Percentiles rank a stretch among this genome's conserved stretches.
phyloP scores from a whole-genome alignment of 352 stramenopile genomes.

The Phytophthora pseudosyringae region DNA sequence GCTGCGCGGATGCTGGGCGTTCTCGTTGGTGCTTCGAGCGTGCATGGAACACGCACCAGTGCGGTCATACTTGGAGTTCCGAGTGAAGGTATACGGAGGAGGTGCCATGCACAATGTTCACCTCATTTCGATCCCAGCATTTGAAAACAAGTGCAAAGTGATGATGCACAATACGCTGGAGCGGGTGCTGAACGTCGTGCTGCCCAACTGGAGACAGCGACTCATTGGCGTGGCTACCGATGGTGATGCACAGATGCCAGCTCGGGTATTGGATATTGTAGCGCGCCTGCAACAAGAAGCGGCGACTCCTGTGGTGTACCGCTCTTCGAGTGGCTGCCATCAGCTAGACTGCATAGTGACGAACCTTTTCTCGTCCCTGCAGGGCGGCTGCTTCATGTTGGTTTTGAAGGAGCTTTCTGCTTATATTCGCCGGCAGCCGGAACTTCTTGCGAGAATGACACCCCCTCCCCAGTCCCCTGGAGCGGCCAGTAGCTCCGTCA shows the following conservation, averaged over 20 bases:
- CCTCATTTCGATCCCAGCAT: slow-evolving; percentile 44
- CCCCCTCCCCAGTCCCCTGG: background rate
- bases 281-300: slow-evolving; percentile 39
- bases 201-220: slow-evolving; percentile 45
- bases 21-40: slow-evolving; percentile 51
- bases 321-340: slow-evolving; percentile 37
- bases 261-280: slow-evolving; percentile 38
- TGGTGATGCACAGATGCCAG: slow-evolving; percentile 39
- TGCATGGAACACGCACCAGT: slow-evolving; percentile 35
- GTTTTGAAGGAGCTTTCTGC: slow-evolving; percentile 37
- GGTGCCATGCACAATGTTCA: slow-evolving; percentile 49
- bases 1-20: slow-evolving; percentile 50
- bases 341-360: slow-evolving; percentile 47
- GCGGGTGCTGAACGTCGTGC: slow-evolving; percentile 38
- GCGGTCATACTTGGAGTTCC: slow-evolving; percentile 52
- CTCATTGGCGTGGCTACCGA: slow-evolving; percentile 48
- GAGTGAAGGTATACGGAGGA: slow-evolving; percentile 44
- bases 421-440: slow-evolving; percentile 41
- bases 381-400: slow-evolving; percentile 46
- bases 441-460: slow-evolving; percentile 42
- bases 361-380: slow-evolving; percentile 53
- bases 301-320: slow-evolving; percentile 33
- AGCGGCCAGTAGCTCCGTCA: background rate
- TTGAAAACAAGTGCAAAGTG: slow-evolving; percentile 41
- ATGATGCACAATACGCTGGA: slow-evolving; percentile 45